These are phyloP conservation scores for Talaromyces marneffei DNA, from an alignment of 2,329 filamentous ascomycete genomes.

Conservation along the genomic window DNA sequence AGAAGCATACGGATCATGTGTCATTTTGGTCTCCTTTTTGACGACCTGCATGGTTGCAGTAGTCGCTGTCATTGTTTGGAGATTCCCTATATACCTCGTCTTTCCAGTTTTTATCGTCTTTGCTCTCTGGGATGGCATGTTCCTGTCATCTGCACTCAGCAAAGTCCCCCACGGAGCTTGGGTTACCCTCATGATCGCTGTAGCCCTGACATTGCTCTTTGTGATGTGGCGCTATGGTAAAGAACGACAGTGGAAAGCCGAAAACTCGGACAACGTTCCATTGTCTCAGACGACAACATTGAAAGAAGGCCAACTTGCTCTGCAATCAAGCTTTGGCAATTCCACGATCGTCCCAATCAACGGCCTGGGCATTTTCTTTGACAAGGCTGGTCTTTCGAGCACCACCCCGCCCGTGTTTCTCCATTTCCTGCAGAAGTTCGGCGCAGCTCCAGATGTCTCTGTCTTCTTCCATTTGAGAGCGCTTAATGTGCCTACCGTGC, in stretches of 20 bases:
- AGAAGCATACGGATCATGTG: constrained; percentile 72
- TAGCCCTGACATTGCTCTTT: constrained; percentile 59
- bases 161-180: constrained; percentile 73
- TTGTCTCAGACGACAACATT: constrained; percentile 30
- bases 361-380: constrained; percentile 68
- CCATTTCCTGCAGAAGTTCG: constrained; percentile 67
- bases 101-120: constrained; percentile 58
- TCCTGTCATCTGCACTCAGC: constrained; percentile 61
- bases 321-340: constrained; percentile 32
- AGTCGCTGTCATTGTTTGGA: constrained; percentile 68
- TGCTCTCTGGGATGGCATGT: constrained; percentile 62
- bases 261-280: constrained; percentile 55
- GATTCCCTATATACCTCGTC: constrained; percentile 55
- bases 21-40: constrained; percentile 74
- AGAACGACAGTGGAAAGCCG: constrained; percentile 68
- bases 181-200: constrained; percentile 65
- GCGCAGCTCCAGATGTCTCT: constrained; percentile 60
- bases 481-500: constrained; percentile 53
- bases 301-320: constrained; percentile 23
- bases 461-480: constrained; percentile 70
- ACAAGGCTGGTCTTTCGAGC: constrained; percentile 59
- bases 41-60: constrained; percentile 69
- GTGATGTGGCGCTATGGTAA: constrained; percentile 75
- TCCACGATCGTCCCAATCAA: constrained; percentile 44
- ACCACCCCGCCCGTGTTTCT: constrained; percentile 62